These are phyloP conservation scores for Cladosporium sp. DNA, from an alignment of 2,329 filamentous ascomycete species.

Conservation along the genomic window DNA sequence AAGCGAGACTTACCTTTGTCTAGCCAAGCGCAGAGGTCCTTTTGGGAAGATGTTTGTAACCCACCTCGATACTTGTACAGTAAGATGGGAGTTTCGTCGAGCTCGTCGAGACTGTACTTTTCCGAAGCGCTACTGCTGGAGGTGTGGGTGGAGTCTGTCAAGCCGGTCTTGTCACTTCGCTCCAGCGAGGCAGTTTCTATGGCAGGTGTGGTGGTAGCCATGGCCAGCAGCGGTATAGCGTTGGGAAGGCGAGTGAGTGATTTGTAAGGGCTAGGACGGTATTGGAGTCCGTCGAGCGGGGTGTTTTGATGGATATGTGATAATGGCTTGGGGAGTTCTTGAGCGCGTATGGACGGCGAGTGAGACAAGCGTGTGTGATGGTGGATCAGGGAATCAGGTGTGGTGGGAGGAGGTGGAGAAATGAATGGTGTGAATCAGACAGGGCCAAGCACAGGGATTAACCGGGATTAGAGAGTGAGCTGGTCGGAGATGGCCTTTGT, in stretches of 20 bases:
- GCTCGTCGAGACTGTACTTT: constrained; percentile 40
- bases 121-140: constrained; percentile 36
- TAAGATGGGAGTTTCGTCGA: constrained; percentile 39
- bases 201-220: constrained; percentile 19
- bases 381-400: constrained; percentile 10
- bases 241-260: neutral
- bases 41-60: constrained; percentile 40
- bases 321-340: neutral
- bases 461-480: neutral
- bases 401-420: neutral
- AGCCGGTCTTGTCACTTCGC: constrained; percentile 34
- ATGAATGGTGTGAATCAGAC: constrained; percentile 2
- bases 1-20: constrained; percentile 29
- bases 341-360: constrained; percentile 7
- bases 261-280: constrained; percentile 8
- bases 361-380: constrained; percentile 10
- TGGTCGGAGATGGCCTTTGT: constrained; percentile 10
- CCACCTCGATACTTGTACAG: constrained; percentile 43
- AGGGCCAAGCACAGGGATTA: neutral
- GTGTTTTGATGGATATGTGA: constrained; percentile 11
- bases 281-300: constrained; percentile 10
- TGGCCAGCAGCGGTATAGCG: constrained; percentile 14
- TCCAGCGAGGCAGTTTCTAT: constrained; percentile 10
- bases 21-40: constrained; percentile 38
- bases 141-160: constrained; percentile 39